Conservation (phyloP, 1,284 basidiomycete species). For the Irpex lacteus region DNA sequence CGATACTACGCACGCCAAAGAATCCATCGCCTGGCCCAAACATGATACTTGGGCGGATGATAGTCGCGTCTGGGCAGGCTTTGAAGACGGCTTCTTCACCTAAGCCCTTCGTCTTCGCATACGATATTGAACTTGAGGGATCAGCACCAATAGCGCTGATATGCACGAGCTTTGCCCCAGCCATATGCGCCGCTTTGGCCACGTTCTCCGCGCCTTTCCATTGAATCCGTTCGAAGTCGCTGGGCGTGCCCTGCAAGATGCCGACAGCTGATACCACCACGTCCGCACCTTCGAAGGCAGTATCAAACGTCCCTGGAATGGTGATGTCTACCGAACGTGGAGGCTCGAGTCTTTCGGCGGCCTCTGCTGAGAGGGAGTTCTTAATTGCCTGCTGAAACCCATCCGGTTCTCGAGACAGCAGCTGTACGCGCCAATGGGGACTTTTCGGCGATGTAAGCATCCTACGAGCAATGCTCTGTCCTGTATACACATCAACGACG, state of each 20-base stretch:
- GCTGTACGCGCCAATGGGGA: conserved; percentile 14
- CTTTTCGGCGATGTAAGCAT: conserved; percentile 33
- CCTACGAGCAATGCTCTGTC: conserved; percentile 45
- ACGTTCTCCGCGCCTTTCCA: conserved; percentile 65
- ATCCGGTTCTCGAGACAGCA: conserved; percentile 18
- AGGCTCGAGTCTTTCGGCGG: conserved; percentile 36
- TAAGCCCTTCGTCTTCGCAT: conserved; percentile 60
- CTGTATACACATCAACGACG: background rate
- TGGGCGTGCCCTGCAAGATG: conserved; percentile 51
- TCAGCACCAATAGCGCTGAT: conserved; percentile 64
- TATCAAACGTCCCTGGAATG: conserved; percentile 38
- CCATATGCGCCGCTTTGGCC: conserved; percentile 42
- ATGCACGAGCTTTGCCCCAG: conserved; percentile 55
- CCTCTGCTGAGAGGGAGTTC: conserved; percentile 20
- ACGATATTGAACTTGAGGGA: conserved; percentile 43
- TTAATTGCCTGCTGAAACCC: conserved; percentile 14
- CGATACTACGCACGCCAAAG: conserved; percentile 49
- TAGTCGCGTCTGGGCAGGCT: conserved; percentile 50
- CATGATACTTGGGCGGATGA: conserved; percentile 66
- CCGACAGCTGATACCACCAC: conserved; percentile 66
- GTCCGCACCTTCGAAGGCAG: conserved; percentile 50
- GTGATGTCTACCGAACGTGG: conserved; percentile 55
- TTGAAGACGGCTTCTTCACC: conserved; percentile 52
- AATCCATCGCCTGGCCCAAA: conserved; percentile 74
- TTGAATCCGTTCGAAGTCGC: conserved; percentile 59